Percentiles rank a stretch among this genome's conserved stretches.
Conservation (phyloP, 805 yeast genomes). For the Barnettozyma sucrosica region DNA sequence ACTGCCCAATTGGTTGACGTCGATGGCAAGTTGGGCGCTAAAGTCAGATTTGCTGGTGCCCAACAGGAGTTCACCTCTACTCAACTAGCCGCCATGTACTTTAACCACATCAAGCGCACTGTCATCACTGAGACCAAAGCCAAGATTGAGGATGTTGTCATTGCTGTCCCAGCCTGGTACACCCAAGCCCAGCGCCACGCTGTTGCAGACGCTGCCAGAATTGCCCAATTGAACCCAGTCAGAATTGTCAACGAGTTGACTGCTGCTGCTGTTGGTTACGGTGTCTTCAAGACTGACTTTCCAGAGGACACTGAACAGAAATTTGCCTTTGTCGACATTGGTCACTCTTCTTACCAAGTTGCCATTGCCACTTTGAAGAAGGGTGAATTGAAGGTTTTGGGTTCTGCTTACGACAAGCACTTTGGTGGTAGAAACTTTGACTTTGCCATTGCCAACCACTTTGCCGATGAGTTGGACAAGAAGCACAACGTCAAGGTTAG, state of each 20-base stretch:
- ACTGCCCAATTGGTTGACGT: constrained; percentile 66
- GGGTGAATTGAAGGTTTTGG: constrained; percentile 92
- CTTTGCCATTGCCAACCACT: constrained; percentile 87
- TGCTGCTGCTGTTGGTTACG: constrained; percentile 98
- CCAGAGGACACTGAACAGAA: constrained; percentile 91
- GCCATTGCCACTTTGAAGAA: constrained; percentile 86
- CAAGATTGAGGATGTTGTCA: constrained; percentile 77
- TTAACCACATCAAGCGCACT: constrained; percentile 81
- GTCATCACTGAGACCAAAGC: constrained; percentile 74
- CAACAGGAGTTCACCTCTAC: constrained; percentile 75
- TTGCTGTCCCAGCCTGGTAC: constrained; percentile 97
- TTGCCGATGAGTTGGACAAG: constrained; percentile 84
- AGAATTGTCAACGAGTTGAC: constrained; percentile 96
- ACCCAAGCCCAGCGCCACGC: constrained; percentile 96
- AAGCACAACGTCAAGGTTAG: constrained; percentile 92
- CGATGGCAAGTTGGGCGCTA: constrained; percentile 75
- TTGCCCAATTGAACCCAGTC: constrained; percentile 97
- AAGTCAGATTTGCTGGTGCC: constrained; percentile 80
- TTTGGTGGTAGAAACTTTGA: constrained; percentile 99
- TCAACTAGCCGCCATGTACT: constrained; percentile 92
- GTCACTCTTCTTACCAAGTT: constrained; percentile 92
- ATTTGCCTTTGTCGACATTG: constrained; percentile 93
- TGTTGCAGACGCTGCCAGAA: constrained; percentile 87
- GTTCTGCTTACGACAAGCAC: constrained; percentile 89
- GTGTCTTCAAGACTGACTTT: constrained; percentile 94